Evolutionary conservation across 768 basidiomycete species (phyloP).

Genomic region (Kwoniella pini): DNA sequence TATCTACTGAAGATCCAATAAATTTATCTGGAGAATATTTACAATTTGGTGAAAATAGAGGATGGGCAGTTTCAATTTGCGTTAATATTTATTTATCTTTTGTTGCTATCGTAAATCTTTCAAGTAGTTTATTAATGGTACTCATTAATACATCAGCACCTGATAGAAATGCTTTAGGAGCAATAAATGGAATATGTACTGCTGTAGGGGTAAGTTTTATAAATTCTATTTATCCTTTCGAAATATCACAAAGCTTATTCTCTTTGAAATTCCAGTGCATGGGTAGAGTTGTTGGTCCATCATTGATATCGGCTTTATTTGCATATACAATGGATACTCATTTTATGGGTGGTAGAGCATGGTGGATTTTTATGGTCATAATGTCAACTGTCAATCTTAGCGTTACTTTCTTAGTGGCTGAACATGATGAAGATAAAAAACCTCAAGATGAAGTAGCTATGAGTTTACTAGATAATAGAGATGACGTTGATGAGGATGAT

Average conservation of each 20-base stretch:
- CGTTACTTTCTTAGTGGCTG: slow-evolving; percentile 7
- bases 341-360: slow-evolving; percentile 46
- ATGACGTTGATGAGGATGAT: background rate
- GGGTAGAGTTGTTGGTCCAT: slow-evolving; percentile 51
- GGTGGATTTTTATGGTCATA: slow-evolving; percentile 54
- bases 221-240: background rate
- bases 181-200: slow-evolving; percentile 51
- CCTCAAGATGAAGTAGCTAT: background rate
- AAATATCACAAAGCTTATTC: background rate
- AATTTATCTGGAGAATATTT: background rate
- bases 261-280: slow-evolving; percentile 32
- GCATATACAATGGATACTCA: slow-evolving; percentile 51
- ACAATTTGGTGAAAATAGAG: slow-evolving; percentile 23
- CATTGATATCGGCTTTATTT: slow-evolving; percentile 41
- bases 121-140: slow-evolving; percentile 46
- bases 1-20: slow-evolving; percentile 38
- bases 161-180: slow-evolving; percentile 47
- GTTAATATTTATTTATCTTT: slow-evolving; percentile 43
- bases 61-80: slow-evolving; percentile 38
- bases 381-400: slow-evolving; percentile 47
- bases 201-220: slow-evolving; percentile 40
- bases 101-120: slow-evolving; percentile 45
- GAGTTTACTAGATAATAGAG: background rate
- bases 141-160: slow-evolving; percentile 48
- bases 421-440: background rate